phyloP scores from a whole-genome alignment of 371 early-diverging fungal species.

The Blakeslea trispora region DNA sequence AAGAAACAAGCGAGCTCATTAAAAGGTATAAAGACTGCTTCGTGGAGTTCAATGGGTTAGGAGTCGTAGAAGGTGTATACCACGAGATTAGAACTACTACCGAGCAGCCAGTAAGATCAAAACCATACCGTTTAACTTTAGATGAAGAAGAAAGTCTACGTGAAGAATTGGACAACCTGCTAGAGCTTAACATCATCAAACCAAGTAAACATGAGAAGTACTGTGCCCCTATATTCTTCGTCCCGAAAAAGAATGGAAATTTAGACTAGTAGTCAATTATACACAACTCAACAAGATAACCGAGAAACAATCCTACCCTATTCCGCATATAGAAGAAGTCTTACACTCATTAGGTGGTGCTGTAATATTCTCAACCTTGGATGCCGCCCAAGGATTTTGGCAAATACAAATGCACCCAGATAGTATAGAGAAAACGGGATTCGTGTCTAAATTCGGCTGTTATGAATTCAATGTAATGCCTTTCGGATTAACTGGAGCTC shows the following conservation, averaged over 20 bases:
- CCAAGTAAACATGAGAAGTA: constrained; percentile 13
- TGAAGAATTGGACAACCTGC: constrained; percentile 11
- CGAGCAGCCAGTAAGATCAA: constrained; percentile 1
- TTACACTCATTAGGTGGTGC: constrained; percentile 28
- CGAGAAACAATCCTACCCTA: constrained; percentile 33
- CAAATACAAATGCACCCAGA: constrained; percentile 30
- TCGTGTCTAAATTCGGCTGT: constrained; percentile 42
- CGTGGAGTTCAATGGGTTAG: constrained; percentile 7
- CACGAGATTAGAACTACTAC: constrained; percentile 4
- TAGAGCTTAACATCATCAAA: constrained; percentile 15
- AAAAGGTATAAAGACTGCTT: constrained; percentile 1
- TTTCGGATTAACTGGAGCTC: constrained; percentile 50
- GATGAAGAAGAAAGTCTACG: constrained; percentile 18
- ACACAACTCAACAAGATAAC: constrained; percentile 43
- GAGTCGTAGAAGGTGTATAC: not conserved
- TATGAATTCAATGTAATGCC: constrained; percentile 58
- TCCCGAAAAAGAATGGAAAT: constrained; percentile 43
- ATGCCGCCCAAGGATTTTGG: constrained; percentile 38
- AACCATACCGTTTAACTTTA: constrained; percentile 11
- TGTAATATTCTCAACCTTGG: not conserved
- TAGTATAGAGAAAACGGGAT: constrained; percentile 52
- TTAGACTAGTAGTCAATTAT: constrained; percentile 36
- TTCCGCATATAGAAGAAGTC: constrained; percentile 43
- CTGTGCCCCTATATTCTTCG: constrained; percentile 45
- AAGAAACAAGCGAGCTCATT: not conserved